These are phyloP conservation scores for Musa itinerans DNA, from an alignment of 176 grass and related monocot species.

Conservation along the genomic window DNA sequence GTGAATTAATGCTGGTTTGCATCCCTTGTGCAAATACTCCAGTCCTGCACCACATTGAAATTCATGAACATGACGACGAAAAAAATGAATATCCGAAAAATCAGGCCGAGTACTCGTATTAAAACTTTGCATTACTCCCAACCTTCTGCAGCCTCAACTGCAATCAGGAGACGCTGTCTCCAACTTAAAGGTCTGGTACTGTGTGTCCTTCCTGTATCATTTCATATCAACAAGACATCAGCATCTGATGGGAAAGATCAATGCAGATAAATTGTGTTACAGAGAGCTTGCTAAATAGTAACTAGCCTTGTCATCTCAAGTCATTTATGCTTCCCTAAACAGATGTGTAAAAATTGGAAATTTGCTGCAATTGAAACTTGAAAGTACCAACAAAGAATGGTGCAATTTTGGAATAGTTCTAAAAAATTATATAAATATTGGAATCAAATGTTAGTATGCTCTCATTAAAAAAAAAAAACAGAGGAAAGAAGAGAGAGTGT, in stretches of 20 bases:
- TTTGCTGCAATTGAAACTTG: no score
- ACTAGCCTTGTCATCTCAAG: no score
- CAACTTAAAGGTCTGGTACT: constrained; percentile 8
- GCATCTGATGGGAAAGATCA: no score
- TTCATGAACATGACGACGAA: not conserved
- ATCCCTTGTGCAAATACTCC: constrained; percentile 17
- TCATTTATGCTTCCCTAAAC: no score
- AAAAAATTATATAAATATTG: no score
- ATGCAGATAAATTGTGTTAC: not conserved
- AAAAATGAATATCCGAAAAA: not conserved
- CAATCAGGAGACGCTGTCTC: constrained; percentile 8
- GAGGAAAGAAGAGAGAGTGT: no score
- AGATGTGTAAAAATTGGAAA: no score
- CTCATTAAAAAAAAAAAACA: no score
- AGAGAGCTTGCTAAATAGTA: not conserved
- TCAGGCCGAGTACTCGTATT: not conserved
- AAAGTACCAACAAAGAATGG: no score
- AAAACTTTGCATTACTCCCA: not conserved
- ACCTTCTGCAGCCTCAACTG: constrained; percentile 25
- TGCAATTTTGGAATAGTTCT: no score
- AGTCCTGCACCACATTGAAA: not conserved
- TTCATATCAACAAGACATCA: not conserved
- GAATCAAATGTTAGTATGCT: no score
- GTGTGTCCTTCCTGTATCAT: not conserved
- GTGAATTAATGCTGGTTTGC: constrained; percentile 16